These are phyloP conservation scores for Hypoxylon fuscum DNA, from an alignment of 495 filamentous ascomycete species.

Conservation along the genomic window DNA sequence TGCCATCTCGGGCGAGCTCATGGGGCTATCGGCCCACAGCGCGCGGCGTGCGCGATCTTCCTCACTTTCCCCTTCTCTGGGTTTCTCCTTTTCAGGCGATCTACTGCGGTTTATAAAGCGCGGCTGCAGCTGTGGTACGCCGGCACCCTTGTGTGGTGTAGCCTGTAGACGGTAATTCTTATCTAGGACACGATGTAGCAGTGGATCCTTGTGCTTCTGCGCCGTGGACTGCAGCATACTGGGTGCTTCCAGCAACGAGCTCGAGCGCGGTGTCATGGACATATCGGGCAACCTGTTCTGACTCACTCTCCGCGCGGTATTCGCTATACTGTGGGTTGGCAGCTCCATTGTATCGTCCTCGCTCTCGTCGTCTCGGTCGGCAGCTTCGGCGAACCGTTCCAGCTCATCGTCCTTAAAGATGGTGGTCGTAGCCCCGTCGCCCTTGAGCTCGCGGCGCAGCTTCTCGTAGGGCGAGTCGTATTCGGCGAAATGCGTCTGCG, in stretches of 20 bases:
- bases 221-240: conserved; percentile 54
- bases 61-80: conserved; percentile 45
- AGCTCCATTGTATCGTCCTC: conserved; percentile 55
- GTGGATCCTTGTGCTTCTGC: conserved; percentile 67
- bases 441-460: conserved; percentile 66
- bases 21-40: conserved; percentile 66
- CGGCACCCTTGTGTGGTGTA: conserved; percentile 72
- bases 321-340: conserved; percentile 42
- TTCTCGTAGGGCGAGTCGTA: conserved; percentile 74
- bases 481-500: conserved; percentile 62
- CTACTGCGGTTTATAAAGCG: conserved; percentile 36
- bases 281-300: conserved; percentile 60
- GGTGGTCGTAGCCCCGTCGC: conserved; percentile 30
- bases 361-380: conserved; percentile 38
- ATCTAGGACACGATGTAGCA: conserved; percentile 88
- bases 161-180: conserved; percentile 94
- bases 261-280: conserved; percentile 61
- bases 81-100: conserved; percentile 31
- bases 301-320: conserved; percentile 40
- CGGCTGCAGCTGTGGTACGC: conserved; percentile 6
- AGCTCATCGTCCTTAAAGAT: conserved; percentile 43
- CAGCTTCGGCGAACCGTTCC: neutral
- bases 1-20: conserved; percentile 80
- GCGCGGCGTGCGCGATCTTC: conserved; percentile 44
- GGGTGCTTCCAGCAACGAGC: conserved; percentile 44